Percentiles rank a stretch among this genome's conserved stretches.
Conservation (phyloP, 768 basidiomycete species). For the Suillus spraguei region DNA sequence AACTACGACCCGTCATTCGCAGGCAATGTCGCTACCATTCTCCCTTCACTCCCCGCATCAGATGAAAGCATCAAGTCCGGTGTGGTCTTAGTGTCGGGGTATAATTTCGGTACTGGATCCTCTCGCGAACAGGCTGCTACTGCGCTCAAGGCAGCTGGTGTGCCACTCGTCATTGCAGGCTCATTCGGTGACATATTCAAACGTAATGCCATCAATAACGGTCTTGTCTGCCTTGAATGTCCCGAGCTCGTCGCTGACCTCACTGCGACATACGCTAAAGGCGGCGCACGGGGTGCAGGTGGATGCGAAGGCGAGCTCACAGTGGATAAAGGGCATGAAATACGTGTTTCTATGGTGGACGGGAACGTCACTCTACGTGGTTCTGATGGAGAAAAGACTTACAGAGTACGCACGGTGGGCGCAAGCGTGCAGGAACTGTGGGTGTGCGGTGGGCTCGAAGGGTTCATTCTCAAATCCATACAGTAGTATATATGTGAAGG, state of each 20-base stretch:
- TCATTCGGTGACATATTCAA: slow-evolving; percentile 99
- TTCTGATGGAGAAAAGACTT: slow-evolving; percentile 50
- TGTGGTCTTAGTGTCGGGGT: slow-evolving; percentile 85
- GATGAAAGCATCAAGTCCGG: slow-evolving; percentile 50
- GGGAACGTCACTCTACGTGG: slow-evolving; percentile 65
- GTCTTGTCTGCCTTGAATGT: slow-evolving; percentile 91
- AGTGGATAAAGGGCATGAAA: slow-evolving; percentile 66
- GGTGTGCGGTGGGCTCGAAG: slow-evolving; percentile 93
- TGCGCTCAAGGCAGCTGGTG: slow-evolving; percentile 90
- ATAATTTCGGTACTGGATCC: slow-evolving; percentile 98
- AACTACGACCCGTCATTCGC: slow-evolving; percentile 96
- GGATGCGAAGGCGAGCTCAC: slow-evolving; percentile 84
- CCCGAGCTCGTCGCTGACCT: slow-evolving; percentile 88
- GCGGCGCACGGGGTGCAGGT: slow-evolving; percentile 76
- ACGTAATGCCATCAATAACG: slow-evolving; percentile 98
- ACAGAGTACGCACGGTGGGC: slow-evolving; percentile 78
- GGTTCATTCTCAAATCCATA: slow-evolving; percentile 81
- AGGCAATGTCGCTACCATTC: slow-evolving; percentile 56
- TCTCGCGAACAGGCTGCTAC: slow-evolving; percentile 99
- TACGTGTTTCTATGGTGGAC: slow-evolving; percentile 68
- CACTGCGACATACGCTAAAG: slow-evolving; percentile 72
- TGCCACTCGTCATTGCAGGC: slow-evolving; percentile 94
- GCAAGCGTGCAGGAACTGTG: slow-evolving; percentile 97
- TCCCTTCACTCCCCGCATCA: slow-evolving; percentile 17
- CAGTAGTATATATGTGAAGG: slow-evolving; percentile 25